Evolutionary conservation across 1,284 basidiomycete genomes (phyloP).

Genomic region (Boletus semigastroideus): DNA sequence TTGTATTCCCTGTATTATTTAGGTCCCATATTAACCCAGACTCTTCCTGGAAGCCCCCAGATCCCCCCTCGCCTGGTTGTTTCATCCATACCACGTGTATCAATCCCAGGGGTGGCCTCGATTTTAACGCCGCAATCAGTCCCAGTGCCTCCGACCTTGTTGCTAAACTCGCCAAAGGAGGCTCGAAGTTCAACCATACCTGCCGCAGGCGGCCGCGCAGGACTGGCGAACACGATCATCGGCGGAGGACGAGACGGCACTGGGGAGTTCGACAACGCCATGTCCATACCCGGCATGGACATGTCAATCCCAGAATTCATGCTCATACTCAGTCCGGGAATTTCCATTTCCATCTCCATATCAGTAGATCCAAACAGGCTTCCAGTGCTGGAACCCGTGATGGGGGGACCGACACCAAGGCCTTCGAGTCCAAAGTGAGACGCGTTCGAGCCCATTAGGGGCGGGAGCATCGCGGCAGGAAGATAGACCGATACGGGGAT

Average conservation of each 20-base stretch:
- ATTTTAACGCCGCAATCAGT: slow-evolving; percentile 29
- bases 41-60: slow-evolving; percentile 34
- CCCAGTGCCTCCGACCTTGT: slow-evolving; percentile 13
- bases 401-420: slow-evolving; percentile 28
- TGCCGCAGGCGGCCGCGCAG: slow-evolving; percentile 13
- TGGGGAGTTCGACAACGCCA: slow-evolving; percentile 24
- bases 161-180: slow-evolving; percentile 28
- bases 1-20: slow-evolving; percentile 18
- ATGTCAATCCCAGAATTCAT: slow-evolving; percentile 33
- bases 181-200: slow-evolving; percentile 30
- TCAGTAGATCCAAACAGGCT: slow-evolving; percentile 36
- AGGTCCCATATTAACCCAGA: slow-evolving; percentile 26
- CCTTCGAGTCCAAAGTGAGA: slow-evolving; percentile 31
- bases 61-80: slow-evolving; percentile 32
- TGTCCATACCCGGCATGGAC: slow-evolving; percentile 28
- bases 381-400: slow-evolving; percentile 25
- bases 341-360: slow-evolving; percentile 37
- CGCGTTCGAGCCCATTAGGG: slow-evolving; percentile 17
- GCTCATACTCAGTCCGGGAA: slow-evolving; percentile 35
- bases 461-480: slow-evolving; percentile 25
- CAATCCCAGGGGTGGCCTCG: slow-evolving; percentile 28
- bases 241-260: slow-evolving; percentile 27
- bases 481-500: slow-evolving; percentile 36
- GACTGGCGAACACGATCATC: slow-evolving; percentile 29
- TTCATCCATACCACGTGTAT: slow-evolving; percentile 34